These are phyloP conservation scores for Entelexis paramagnoliae DNA, from an alignment of 1,139 yeast species.

Conservation along the genomic window DNA sequence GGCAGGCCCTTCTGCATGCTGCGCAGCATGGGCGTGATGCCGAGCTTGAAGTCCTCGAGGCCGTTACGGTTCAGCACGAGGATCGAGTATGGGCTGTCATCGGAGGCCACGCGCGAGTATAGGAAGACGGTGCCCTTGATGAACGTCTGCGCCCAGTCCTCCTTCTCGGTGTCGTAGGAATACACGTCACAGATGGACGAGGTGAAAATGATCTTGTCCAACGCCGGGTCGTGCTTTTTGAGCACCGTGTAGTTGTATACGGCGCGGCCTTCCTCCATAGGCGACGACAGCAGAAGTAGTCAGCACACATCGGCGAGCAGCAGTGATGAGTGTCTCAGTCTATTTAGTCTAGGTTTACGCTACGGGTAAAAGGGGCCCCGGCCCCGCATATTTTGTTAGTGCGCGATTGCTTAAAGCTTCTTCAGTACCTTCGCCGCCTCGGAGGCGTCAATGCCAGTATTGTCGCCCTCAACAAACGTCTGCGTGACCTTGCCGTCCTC, in stretches of 20 bases:
- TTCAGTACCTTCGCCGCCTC: constrained; percentile 39
- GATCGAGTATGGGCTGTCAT: constrained; percentile 59
- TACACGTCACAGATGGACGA: constrained; percentile 78
- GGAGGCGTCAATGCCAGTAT: constrained; percentile 53
- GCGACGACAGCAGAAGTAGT: neutral
- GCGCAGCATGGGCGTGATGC: constrained; percentile 48
- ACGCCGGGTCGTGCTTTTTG: constrained; percentile 69
- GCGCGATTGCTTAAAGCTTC: neutral
- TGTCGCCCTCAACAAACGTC: constrained; percentile 71
- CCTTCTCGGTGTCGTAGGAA: constrained; percentile 49
- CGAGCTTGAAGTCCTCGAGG: constrained; percentile 71
- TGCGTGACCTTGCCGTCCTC: constrained; percentile 61
- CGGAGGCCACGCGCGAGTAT: constrained; percentile 48
- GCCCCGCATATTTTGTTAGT: too few relatives aligned
- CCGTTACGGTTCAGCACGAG: constrained; percentile 64
- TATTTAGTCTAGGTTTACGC: too few relatives aligned
- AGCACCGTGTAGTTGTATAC: constrained; percentile 60
- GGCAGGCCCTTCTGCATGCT: constrained; percentile 27
- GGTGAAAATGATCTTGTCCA: constrained; percentile 62
- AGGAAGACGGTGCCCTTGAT: constrained; percentile 74
- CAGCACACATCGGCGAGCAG: neutral
- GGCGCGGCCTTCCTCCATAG: constrained; percentile 12
- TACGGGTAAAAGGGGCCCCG: too few relatives aligned
- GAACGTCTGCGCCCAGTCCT: constrained; percentile 74
- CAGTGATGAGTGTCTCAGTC: too few relatives aligned